A percentile compares a stretch with the other conserved stretches of the same genome.
These are phyloP conservation scores for Takashimella tepidaria DNA, from an alignment of 1,284 basidiomycete genomes.

Conservation along the genomic window DNA sequence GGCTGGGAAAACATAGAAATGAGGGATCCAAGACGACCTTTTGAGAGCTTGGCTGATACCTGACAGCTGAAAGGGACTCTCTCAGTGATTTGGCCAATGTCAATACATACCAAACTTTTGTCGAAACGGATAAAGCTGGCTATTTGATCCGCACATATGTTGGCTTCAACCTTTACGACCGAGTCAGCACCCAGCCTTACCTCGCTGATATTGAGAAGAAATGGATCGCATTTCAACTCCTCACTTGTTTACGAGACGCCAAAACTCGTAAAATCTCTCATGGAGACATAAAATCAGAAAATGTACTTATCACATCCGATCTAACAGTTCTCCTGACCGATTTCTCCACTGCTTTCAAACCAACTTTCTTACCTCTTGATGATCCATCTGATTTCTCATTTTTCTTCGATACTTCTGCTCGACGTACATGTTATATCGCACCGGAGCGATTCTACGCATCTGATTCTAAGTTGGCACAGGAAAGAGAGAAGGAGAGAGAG, in stretches of 20 bases:
- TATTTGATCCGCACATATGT: constrained; percentile 95
- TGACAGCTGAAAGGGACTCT: constrained; percentile 72
- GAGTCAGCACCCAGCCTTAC: constrained; percentile 88
- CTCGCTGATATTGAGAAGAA: constrained; percentile 88
- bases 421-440: constrained; percentile 91
- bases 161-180: constrained; percentile 90
- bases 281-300: constrained; percentile 97
- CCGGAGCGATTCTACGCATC: constrained; percentile 92
- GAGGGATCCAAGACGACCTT: not conserved
- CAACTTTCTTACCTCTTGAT: constrained; percentile 88
- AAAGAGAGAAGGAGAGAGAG: constrained; percentile 34
- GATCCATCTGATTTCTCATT: constrained; percentile 97
- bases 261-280: constrained; percentile 69
- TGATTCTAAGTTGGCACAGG: constrained; percentile 60
- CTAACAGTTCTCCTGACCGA: constrained; percentile 94
- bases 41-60: constrained; percentile 5
- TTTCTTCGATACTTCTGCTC: constrained; percentile 92
- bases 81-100: constrained; percentile 81
- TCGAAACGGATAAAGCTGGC: constrained; percentile 93
- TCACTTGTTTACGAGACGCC: constrained; percentile 77
- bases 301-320: constrained; percentile 93
- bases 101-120: constrained; percentile 81
- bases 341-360: constrained; percentile 91
- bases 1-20: too few species aligned
- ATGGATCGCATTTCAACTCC: constrained; percentile 94